phyloP scores from a whole-genome alignment of 2,329 filamentous ascomycete species.

The Cyanodermella asteris region DNA sequence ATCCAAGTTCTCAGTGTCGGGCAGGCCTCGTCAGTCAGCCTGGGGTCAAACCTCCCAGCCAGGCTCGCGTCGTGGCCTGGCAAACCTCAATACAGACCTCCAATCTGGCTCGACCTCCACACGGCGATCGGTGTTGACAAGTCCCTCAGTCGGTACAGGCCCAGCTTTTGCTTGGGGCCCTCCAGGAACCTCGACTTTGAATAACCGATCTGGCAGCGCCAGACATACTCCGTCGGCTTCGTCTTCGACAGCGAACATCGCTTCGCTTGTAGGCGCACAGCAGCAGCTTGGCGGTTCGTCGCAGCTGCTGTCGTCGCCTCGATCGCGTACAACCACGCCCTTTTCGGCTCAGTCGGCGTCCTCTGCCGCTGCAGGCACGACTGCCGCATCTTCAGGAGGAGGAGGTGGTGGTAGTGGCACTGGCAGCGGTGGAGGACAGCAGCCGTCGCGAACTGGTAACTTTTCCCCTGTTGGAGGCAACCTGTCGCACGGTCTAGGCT shows the following conservation, averaged over 20 bases:
- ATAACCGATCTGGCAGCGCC: conserved; percentile 26
- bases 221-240: conserved; percentile 30
- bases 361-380: conserved; percentile 30
- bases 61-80: conserved; percentile 32
- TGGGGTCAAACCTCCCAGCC: conserved; percentile 34
- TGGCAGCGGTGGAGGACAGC: conserved; percentile 32
- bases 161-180: too few species aligned
- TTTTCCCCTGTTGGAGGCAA: conserved; percentile 38
- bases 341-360: conserved; percentile 33
- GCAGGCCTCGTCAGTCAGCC: conserved; percentile 28
- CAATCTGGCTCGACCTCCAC: conserved; percentile 18
- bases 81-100: conserved; percentile 33
- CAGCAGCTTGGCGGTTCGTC: conserved; percentile 29
- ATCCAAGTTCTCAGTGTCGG: conserved; percentile 23
- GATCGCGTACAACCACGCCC: conserved; percentile 32
- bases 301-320: conserved; percentile 32
- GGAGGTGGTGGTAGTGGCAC: conserved; percentile 28
- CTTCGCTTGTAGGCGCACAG: conserved; percentile 30
- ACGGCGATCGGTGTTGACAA: conserved; percentile 28
- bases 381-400: conserved; percentile 26
- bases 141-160: conserved; percentile 28
- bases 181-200: conserved; percentile 29
- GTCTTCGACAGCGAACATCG: conserved; percentile 32
- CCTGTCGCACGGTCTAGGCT: conserved; percentile 30
- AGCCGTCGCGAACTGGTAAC: conserved; percentile 33